A percentile compares a stretch with the other conserved stretches of the same genome.
Conservation (phyloP, 306 rosid species). For the Delonix regia region DNA sequence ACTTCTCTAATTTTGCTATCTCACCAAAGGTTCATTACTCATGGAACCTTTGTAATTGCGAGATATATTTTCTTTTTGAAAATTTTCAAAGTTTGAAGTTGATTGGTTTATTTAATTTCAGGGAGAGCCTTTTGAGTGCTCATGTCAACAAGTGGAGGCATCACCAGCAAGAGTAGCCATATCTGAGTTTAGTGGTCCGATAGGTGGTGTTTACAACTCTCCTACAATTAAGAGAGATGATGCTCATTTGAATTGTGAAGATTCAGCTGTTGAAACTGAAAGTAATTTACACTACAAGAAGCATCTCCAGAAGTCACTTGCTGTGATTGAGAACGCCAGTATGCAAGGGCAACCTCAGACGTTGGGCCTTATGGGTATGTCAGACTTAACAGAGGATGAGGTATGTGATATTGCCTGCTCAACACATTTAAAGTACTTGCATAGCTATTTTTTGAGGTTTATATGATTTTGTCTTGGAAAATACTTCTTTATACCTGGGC, state of each 20-base stretch:
- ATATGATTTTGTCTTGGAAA: no score
- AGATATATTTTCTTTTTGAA: slow-evolving; percentile 9
- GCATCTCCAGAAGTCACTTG: background rate
- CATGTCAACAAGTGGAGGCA: slow-evolving; percentile 18
- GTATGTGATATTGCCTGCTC: slow-evolving; percentile 37
- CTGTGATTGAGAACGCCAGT: background rate
- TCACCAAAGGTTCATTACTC: background rate
- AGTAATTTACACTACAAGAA: slow-evolving; percentile 5
- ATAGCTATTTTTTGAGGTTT: no score
- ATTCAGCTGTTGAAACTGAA: background rate
- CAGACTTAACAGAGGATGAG: slow-evolving; percentile 33
- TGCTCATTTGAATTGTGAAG: slow-evolving; percentile 22
- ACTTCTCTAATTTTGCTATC: background rate
- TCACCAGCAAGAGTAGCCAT: slow-evolving; percentile 5
- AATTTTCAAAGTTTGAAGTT: slow-evolving; percentile 10
- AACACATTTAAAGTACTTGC: background rate
- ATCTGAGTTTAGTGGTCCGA: slow-evolving; percentile 7
- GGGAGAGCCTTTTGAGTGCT: slow-evolving; percentile 16
- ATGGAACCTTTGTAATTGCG: background rate
- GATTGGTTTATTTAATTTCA: slow-evolving; percentile 11
- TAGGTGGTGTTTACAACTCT: background rate
- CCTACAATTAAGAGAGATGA: slow-evolving; percentile 4
- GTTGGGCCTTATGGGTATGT: background rate
- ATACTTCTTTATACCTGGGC: no score
- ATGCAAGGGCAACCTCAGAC: background rate